Percentiles rank a stretch among this genome's conserved stretches.
Conservation (phyloP, 139 green algal genomes). For the Volvox africanus region DNA sequence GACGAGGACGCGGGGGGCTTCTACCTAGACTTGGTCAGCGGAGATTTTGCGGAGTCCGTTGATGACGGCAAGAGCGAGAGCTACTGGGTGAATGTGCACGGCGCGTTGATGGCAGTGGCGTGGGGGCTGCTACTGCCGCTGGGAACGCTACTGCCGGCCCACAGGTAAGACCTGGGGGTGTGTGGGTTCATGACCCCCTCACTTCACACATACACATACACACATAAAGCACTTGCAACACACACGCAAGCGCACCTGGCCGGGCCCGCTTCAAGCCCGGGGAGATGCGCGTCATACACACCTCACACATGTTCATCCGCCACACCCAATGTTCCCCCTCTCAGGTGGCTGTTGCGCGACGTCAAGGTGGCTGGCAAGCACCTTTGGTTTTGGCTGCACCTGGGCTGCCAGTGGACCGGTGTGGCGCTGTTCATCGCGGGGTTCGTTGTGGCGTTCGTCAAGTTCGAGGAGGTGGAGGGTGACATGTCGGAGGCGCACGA, state of each 20-base stretch:
- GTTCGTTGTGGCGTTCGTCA: slow-evolving; percentile 31
- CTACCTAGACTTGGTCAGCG: neutral
- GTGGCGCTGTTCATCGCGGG: slow-evolving; percentile 48
- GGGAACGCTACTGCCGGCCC: slow-evolving; percentile 34
- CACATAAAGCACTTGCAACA: too few relatives aligned
- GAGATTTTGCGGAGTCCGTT: neutral
- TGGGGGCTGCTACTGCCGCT: slow-evolving; percentile 51
- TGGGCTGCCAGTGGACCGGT: slow-evolving; percentile 23
- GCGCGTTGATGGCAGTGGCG: slow-evolving; percentile 45
- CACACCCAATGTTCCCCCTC: too few relatives aligned
- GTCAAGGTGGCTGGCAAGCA: slow-evolving; percentile 2
- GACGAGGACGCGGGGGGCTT: neutral
- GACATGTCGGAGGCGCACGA: neutral
- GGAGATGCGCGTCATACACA: too few relatives aligned
- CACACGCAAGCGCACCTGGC: too few relatives aligned
- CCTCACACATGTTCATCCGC: too few relatives aligned
- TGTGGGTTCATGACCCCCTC: neutral
- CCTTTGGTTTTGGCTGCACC: slow-evolving; percentile 28
- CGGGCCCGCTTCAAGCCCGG: too few relatives aligned
- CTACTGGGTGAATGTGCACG: slow-evolving; percentile 48
- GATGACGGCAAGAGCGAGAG: too few relatives aligned
- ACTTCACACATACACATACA: neutral
- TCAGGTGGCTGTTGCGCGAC: neutral
- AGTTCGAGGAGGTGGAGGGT: neutral
- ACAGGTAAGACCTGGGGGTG: slow-evolving; percentile 43